Evolutionary conservation across 306 rosid genomes (phyloP).

Genomic region (Geum urbanum): DNA sequence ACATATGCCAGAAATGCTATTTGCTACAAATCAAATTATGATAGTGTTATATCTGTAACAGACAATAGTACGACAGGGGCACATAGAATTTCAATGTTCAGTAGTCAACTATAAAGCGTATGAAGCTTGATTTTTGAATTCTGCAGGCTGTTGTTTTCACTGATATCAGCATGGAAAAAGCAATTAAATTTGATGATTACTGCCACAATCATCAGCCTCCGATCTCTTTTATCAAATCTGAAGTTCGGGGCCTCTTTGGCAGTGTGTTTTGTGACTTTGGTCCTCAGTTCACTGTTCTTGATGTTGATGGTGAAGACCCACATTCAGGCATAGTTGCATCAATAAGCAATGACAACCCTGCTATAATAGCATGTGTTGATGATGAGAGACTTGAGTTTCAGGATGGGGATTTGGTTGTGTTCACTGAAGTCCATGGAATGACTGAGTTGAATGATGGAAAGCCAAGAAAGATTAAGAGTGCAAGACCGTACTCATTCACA

Average conservation of each 20-base stretch:
- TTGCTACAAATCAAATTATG: background rate
- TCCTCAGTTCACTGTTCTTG: constrained; percentile 25
- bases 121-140: constrained; percentile 1
- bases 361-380: constrained; percentile 27
- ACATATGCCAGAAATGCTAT: background rate
- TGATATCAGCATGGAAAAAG: constrained; percentile 24
- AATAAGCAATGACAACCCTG: constrained; percentile 26
- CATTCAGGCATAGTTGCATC: constrained; percentile 29
- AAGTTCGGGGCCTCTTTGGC: constrained; percentile 23
- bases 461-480: constrained; percentile 16
- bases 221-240: constrained; percentile 22
- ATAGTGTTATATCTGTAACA: background rate
- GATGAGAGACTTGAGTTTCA: constrained; percentile 31
- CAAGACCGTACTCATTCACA: constrained; percentile 25
- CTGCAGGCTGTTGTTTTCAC: constrained; percentile 30
- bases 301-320: constrained; percentile 28
- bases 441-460: constrained; percentile 23
- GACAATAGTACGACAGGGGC: background rate
- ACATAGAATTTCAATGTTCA: background rate
- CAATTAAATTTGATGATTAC: constrained; percentile 26
- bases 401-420: constrained; percentile 27
- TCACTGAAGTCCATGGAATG: constrained; percentile 29
- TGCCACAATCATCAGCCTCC: constrained; percentile 26
- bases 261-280: constrained; percentile 29
- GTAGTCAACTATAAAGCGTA: background rate